Evolutionary conservation across 495 filamentous ascomycete genomes (phyloP).

Genomic region (Xylaria telfairii): DNA sequence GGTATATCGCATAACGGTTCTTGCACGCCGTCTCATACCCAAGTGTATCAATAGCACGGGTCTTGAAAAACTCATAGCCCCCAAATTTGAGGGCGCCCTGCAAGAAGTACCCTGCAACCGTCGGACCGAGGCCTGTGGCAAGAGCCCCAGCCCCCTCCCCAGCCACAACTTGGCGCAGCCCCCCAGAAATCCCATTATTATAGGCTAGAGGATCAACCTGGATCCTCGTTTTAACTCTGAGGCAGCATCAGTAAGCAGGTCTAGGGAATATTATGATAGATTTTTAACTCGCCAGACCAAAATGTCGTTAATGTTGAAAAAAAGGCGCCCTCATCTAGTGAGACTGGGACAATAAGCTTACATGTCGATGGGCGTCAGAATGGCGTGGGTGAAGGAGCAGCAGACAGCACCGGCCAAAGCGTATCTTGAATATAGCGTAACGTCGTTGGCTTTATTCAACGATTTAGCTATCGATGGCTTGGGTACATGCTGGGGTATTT

Average conservation of each 20-base stretch:
- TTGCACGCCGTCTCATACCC: slow-evolving; percentile 69
- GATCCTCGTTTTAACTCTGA: slow-evolving; percentile 72
- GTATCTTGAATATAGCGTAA: slow-evolving; percentile 54
- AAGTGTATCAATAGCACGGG: slow-evolving; percentile 69
- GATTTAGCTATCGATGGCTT: not conserved
- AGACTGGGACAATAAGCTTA: slow-evolving; percentile 34
- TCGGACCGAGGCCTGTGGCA: slow-evolving; percentile 74
- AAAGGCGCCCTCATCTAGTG: not conserved
- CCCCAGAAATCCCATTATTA: slow-evolving; percentile 73
- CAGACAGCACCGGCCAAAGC: slow-evolving; percentile 84
- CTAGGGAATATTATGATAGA: slow-evolving; percentile 42
- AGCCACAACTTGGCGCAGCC: slow-evolving; percentile 69
- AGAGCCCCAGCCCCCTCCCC: slow-evolving; percentile 74
- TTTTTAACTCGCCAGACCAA: slow-evolving; percentile 5
- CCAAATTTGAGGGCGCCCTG: slow-evolving; percentile 82
- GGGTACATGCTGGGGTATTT: slow-evolving; percentile 6
- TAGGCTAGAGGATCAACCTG: slow-evolving; percentile 75
- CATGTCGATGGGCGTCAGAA: slow-evolving; percentile 83
- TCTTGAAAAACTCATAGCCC: slow-evolving; percentile 80
- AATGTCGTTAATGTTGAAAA: not conserved
- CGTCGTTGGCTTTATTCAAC: not conserved
- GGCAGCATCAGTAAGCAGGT: slow-evolving; percentile 10
- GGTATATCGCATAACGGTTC: slow-evolving; percentile 74
- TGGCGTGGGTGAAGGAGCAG: slow-evolving; percentile 84
- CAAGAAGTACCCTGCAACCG: slow-evolving; percentile 75